A percentile compares a stretch with the other conserved stretches of the same genome.
phyloP scores from a whole-genome alignment of 106 monocot species.

The Gastrodia elata region DNA sequence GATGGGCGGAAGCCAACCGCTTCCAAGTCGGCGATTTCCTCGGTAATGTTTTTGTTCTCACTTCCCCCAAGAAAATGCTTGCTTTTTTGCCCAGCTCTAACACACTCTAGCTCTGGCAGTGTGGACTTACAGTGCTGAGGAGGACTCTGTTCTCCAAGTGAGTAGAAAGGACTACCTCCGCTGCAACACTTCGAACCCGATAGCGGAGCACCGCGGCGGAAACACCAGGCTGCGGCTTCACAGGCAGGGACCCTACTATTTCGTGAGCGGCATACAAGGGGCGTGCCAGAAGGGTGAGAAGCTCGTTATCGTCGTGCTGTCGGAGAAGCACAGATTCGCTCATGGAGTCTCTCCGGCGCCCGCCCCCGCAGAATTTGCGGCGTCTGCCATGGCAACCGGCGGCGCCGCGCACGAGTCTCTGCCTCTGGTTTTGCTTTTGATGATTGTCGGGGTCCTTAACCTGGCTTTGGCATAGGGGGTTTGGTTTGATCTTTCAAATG shows the following conservation, averaged over 20 bases:
- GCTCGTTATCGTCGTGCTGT: slow-evolving; percentile 67
- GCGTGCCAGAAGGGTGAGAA: slow-evolving; percentile 58
- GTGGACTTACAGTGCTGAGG: slow-evolving; percentile 42
- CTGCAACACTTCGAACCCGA: slow-evolving; percentile 59
- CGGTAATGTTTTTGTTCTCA: slow-evolving; percentile 26
- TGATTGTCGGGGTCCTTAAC: not conserved
- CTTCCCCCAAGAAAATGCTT: not conserved
- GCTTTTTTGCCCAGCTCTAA: not conserved
- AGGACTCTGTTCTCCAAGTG: slow-evolving; percentile 78
- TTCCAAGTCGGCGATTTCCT: slow-evolving; percentile 81
- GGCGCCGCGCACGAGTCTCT: not conserved
- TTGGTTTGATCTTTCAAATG: not conserved
- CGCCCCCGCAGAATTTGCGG: slow-evolving; percentile 8
- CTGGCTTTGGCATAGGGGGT: not conserved
- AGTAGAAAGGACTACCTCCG: slow-evolving; percentile 44
- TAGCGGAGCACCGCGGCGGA: slow-evolving; percentile 27
- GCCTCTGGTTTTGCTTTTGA: not conserved
- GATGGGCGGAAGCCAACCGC: slow-evolving; percentile 58
- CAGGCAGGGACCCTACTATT: slow-evolving; percentile 35
- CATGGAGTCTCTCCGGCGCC: slow-evolving; percentile 9
- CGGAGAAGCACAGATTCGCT: slow-evolving; percentile 13
- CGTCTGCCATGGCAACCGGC: slow-evolving; percentile 21
- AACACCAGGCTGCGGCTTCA: slow-evolving; percentile 22
- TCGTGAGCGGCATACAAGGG: slow-evolving; percentile 42
- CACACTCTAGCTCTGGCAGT: slow-evolving; percentile 18